Evolutionary conservation across 345 rosid genomes (phyloP), one percentile per base, ranked within the genome.

Genomic region (Dimocarpus longan): DNA sequence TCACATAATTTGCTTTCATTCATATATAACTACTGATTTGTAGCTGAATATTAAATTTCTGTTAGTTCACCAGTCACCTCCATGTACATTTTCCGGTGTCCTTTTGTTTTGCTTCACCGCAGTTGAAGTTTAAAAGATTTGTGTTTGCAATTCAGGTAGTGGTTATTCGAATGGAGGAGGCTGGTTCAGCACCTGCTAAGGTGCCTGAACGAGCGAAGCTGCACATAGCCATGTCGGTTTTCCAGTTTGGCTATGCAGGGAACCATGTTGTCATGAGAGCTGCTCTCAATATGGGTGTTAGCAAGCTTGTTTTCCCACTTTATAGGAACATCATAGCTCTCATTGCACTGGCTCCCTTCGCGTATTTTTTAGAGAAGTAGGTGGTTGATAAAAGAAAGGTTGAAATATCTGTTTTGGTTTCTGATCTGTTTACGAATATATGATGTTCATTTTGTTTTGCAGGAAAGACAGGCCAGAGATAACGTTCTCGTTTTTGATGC

Each of bases 301-400:
- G 93, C 92, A 92, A 90, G 82, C 89, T 92, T 40, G 89, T 92
- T 73, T 92, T 86, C 84, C 90, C 92, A 42, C 76, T 88, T 76
- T 92, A 92, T 69, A 90, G 96, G 84, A 92, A 84, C 86, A 84
- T 88, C 80, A 73, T 90, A 48, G 93, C 93, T 24, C 81, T 90
- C 78, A 81, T 82, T 84, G 85, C 86, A 75, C 86, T 92, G 46
- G 87, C 86, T 79, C 91, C 96, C 40, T 83, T 82, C 73, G 91
- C 93, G 52, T 92, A 78, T 88, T 85, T 89, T 84, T 75, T 90
- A 21, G 93, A 92, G 81, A 92, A 86, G 93, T 92, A 87, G 39
- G 83, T 71, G 5, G 11, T 22, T 43, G 4, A 43, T 24, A 22
- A 24, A 28, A 22, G 10, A 28, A 28, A 28, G 26, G 76, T 70